Conservation (phyloP, 2,329 filamentous ascomycete genomes). For the Cryphonectria naterciae region DNA sequence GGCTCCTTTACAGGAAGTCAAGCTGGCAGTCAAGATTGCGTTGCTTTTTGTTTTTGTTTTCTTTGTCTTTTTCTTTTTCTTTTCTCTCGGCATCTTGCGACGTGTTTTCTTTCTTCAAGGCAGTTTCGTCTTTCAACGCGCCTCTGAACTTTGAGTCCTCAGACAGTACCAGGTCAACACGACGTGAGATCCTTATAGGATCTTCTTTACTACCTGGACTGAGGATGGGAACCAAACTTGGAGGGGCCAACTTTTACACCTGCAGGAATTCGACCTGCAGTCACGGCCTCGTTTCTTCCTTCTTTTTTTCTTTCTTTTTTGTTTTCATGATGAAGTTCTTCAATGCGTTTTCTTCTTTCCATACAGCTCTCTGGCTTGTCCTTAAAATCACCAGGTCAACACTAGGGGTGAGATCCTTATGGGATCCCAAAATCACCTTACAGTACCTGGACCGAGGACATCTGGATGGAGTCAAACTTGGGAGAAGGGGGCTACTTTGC, state of each 20-base stretch:
- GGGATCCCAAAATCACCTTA: not conserved
- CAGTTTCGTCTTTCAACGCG: not conserved
- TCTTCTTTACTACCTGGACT: not conserved
- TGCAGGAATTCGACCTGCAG: not conserved
- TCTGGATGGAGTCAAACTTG: not conserved
- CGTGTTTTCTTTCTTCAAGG: not conserved
- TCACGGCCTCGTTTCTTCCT: not conserved
- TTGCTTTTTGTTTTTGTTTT: not conserved
- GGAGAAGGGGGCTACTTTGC: not conserved
- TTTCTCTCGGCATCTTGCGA: not conserved
- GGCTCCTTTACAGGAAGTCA: not conserved
- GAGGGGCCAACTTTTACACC: not conserved
- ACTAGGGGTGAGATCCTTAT: not conserved
- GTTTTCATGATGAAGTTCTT: not conserved
- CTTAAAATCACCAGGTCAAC: not conserved
- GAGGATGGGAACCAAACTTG: not conserved
- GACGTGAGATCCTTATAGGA: not conserved
- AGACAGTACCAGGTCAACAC: not conserved
- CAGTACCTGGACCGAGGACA: not conserved
- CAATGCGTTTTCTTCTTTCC: not conserved
- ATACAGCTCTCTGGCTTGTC: not conserved
- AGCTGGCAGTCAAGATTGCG: not conserved
- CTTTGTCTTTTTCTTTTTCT: not conserved
- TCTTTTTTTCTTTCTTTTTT: not conserved
- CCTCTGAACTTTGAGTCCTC: not conserved